Conservation (phyloP, 495 filamentous ascomycete species). For the Thermochaetoides thermophila region DNA sequence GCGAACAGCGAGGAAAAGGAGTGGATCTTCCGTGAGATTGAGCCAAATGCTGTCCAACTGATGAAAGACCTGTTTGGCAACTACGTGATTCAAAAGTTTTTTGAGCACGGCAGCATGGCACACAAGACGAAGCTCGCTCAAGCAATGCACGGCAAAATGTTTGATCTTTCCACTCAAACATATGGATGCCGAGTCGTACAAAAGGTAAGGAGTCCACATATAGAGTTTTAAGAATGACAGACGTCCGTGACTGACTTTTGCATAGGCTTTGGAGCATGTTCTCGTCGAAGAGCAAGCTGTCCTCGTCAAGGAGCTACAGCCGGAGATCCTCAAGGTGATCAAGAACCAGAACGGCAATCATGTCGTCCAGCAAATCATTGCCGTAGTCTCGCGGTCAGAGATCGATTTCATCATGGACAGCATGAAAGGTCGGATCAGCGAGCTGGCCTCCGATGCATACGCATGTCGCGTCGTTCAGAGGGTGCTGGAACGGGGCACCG, state of each 20-base stretch:
- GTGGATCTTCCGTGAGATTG: slow-evolving; percentile 78
- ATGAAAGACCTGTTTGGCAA: slow-evolving; percentile 98
- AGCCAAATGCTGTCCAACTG: slow-evolving; percentile 65
- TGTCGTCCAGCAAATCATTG: slow-evolving; percentile 90
- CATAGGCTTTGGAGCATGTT: slow-evolving; percentile 78
- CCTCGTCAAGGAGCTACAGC: slow-evolving; percentile 69
- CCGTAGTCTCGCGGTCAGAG: slow-evolving; percentile 64
- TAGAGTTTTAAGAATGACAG: too few relatives aligned
- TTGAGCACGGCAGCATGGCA: slow-evolving; percentile 86
- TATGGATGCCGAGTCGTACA: slow-evolving; percentile 95
- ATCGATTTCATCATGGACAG: slow-evolving; percentile 83
- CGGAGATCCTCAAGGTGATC: slow-evolving; percentile 65
- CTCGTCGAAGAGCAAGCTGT: slow-evolving; percentile 77
- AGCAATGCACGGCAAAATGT: slow-evolving; percentile 73
- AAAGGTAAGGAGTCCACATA: slow-evolving; percentile 50
- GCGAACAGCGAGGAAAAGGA: slow-evolving; percentile 97
- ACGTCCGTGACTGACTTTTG: slow-evolving; percentile 6
- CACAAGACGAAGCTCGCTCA: slow-evolving; percentile 81
- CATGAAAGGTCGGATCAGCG: slow-evolving; percentile 64
- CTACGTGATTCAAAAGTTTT: slow-evolving; percentile 96
- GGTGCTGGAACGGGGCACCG: slow-evolving; percentile 74
- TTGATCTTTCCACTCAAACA: slow-evolving; percentile 71
- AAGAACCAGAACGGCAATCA: slow-evolving; percentile 93
- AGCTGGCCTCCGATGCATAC: slow-evolving; percentile 66
- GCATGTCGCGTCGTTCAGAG: slow-evolving; percentile 91